phyloP scores from a whole-genome alignment of 163 green algal species.

The Chlamydomonas reinhardtii region DNA sequence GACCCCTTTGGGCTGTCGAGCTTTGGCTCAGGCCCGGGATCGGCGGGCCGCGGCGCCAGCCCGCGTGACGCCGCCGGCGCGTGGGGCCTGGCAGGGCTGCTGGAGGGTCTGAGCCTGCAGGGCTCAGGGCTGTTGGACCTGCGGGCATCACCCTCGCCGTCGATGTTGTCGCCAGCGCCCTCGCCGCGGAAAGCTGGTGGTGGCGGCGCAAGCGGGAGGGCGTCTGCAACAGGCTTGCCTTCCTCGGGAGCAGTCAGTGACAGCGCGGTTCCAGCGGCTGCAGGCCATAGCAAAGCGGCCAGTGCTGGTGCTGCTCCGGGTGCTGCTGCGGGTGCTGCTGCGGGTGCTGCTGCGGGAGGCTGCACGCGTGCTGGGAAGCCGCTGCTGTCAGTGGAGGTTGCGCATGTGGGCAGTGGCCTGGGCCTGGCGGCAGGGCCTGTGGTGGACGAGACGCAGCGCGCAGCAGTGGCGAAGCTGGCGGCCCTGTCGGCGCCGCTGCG shows the following conservation, averaged over 20 bases:
- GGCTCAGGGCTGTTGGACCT: not conserved
- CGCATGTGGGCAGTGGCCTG: no score
- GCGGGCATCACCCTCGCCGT: no score
- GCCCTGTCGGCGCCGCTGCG: conserved; percentile 6
- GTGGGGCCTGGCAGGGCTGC: not conserved
- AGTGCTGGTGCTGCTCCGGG: not conserved
- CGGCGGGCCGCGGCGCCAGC: not conserved
- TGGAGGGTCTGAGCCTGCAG: conserved; percentile 11
- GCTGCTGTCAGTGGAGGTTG: no score
- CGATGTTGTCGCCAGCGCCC: no score
- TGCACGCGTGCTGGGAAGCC: no score
- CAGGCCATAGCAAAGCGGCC: not conserved
- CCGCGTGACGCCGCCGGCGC: not conserved
- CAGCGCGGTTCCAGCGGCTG: not conserved
- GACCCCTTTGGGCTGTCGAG: conserved; percentile 33
- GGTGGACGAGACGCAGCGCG: not conserved
- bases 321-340: not conserved
- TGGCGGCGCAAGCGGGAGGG: no score
- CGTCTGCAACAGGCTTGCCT: no score
- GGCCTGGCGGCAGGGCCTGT: no score
- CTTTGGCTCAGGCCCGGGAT: not conserved
- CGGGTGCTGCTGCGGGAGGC: no score
- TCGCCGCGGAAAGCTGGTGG: no score
- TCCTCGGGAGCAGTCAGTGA: no score
- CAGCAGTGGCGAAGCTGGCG: not conserved